phyloP scores from a whole-genome alignment of 2,329 filamentous ascomycete species.

The Fusarium albidum region DNA sequence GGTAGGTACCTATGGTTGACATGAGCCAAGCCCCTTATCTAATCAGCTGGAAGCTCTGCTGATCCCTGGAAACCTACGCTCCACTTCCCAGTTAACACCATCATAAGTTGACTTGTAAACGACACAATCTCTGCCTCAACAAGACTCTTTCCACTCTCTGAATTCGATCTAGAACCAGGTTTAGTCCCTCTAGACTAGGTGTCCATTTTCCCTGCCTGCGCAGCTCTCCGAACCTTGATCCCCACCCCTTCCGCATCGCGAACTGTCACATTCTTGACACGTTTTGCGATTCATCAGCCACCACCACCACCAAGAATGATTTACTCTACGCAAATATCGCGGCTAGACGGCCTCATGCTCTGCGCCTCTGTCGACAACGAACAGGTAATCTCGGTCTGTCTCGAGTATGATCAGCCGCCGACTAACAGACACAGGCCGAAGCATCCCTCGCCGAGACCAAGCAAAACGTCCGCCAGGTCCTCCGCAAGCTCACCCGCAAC shows the following conservation, averaged over 20 bases:
- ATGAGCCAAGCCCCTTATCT: constrained; percentile 34
- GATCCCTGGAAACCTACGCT: constrained; percentile 23
- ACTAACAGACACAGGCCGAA: constrained; percentile 70
- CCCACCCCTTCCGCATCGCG: constrained; percentile 23
- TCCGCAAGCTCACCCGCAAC: constrained; percentile 87
- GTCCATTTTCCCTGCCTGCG: constrained; percentile 6
- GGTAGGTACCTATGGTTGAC: no score
- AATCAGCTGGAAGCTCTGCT: constrained; percentile 33
- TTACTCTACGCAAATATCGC: constrained; percentile 90
- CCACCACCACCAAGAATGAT: constrained; percentile 82
- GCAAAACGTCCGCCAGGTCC: constrained; percentile 86
- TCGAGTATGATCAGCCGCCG: no score
- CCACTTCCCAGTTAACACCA: constrained; percentile 16
- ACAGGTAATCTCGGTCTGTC: no score
- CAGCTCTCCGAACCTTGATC: constrained; percentile 23
- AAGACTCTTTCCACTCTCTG: not conserved
- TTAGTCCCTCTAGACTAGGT: not conserved
- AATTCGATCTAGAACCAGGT: not conserved
- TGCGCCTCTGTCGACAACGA: constrained; percentile 95
- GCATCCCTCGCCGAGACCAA: constrained; percentile 86
- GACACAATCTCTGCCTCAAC: constrained; percentile 1
- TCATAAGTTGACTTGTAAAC: constrained; percentile 6
- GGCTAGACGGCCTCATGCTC: constrained; percentile 94
- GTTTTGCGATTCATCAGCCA: constrained; percentile 27
- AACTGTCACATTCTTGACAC: constrained; percentile 42